Evolutionary conservation across 2,329 filamentous ascomycete species (phyloP).

Genomic region (Colletotrichum salicis): DNA sequence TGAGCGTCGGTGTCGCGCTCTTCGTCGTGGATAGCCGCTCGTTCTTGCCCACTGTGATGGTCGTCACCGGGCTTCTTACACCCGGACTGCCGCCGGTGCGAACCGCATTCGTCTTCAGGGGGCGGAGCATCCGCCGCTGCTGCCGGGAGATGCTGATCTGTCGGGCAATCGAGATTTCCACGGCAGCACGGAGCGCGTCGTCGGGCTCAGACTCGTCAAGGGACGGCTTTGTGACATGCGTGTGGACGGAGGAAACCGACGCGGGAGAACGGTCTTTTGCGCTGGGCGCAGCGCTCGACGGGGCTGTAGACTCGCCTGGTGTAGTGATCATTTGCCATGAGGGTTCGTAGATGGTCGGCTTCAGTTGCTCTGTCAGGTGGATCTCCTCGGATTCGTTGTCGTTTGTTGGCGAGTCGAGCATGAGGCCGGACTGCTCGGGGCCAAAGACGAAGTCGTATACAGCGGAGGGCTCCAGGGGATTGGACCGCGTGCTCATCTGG

Average conservation of each 20-base stretch:
- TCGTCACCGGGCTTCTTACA: slow-evolving; percentile 25
- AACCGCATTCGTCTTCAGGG: slow-evolving; percentile 53
- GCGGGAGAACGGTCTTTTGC: slow-evolving; percentile 46
- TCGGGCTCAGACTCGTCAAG: slow-evolving; percentile 51
- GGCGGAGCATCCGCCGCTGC: slow-evolving; percentile 69
- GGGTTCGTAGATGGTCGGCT: slow-evolving; percentile 53
- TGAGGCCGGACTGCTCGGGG: slow-evolving; percentile 47
- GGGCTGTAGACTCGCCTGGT: slow-evolving; percentile 42
- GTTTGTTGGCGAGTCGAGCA: slow-evolving; percentile 55
- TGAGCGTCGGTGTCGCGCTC: slow-evolving; percentile 57
- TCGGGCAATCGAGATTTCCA: slow-evolving; percentile 74
- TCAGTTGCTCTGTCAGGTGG: slow-evolving; percentile 44
- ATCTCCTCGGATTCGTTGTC: slow-evolving; percentile 40
- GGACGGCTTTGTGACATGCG: slow-evolving; percentile 47
- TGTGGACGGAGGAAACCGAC: slow-evolving; percentile 46
- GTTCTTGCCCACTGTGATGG: slow-evolving; percentile 36
- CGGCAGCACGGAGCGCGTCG: slow-evolving; percentile 61
- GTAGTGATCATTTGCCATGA: slow-evolving; percentile 59
- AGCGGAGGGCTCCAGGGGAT: neutral
- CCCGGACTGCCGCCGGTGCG: slow-evolving; percentile 28
- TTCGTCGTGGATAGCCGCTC: slow-evolving; percentile 50
- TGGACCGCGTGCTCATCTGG: neutral
- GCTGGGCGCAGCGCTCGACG: slow-evolving; percentile 40
- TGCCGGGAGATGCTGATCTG: slow-evolving; percentile 74
- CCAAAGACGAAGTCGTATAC: slow-evolving; percentile 42